phyloP scores from a whole-genome alignment of 805 yeast genomes.

The Teunomyces panamensis region DNA sequence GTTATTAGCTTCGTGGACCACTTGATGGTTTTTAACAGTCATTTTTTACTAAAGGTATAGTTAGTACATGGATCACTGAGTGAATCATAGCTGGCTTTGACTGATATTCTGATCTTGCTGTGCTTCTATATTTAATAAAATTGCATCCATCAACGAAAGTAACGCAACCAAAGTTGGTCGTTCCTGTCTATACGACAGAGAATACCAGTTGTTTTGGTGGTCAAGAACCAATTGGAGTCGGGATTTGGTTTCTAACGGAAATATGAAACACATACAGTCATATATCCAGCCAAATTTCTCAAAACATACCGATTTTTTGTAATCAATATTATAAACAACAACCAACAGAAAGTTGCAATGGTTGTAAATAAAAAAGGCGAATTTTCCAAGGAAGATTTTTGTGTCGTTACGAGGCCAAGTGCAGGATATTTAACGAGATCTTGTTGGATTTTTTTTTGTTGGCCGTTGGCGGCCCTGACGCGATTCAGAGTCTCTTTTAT shows the following conservation, averaged over 20 bases:
- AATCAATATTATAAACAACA: conserved; percentile 2
- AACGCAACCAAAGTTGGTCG: neutral
- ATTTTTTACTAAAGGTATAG: conserved; percentile 17
- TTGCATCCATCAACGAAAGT: neutral
- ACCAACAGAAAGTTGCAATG: conserved; percentile 4
- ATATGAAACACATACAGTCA: neutral
- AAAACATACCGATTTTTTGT: neutral
- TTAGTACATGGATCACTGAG: neutral
- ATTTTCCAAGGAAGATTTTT: conserved; percentile 2
- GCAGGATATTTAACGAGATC: conserved; percentile 1
- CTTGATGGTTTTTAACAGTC: conserved; percentile 32
- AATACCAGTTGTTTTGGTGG: neutral
- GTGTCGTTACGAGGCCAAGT: neutral
- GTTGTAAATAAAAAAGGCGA: neutral
- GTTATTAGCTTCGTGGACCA: conserved; percentile 62
- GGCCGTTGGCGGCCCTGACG: neutral
- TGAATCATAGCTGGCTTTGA: neutral
- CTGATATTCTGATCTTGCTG: neutral
- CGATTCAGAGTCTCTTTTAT: neutral
- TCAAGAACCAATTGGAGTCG: neutral
- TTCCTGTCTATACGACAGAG: conserved; percentile 1
- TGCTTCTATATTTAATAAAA: neutral
- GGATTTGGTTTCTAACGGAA: neutral
- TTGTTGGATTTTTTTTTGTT: conserved; percentile 4
- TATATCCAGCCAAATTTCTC: neutral